Conservation (phyloP, 176 grass and related monocot genomes). For the Oryza rufipogon region DNA sequence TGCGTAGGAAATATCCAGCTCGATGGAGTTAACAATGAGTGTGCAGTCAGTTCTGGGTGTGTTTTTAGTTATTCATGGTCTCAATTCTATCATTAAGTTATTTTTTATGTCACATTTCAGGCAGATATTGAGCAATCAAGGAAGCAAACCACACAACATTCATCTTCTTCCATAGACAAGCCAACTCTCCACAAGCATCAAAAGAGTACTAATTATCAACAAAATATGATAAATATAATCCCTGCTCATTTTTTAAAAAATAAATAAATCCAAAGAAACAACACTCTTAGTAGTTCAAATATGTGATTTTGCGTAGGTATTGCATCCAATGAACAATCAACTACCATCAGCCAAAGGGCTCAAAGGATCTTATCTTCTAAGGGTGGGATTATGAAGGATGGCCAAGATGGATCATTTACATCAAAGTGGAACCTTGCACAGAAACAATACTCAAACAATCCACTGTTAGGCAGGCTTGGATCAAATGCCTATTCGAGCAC, state of each 20-base stretch:
- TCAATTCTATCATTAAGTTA: conserved; percentile 33
- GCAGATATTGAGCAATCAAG: conserved; percentile 2
- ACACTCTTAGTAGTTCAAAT: conserved; percentile 25
- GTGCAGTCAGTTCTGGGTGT: not conserved
- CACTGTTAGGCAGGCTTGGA: conserved; percentile 32
- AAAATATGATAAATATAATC: conserved; percentile 25
- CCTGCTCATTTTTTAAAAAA: conserved; percentile 8
- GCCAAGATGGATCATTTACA: conserved; percentile 39
- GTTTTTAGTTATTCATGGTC: conserved; percentile 20
- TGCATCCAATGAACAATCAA: conserved; percentile 23
- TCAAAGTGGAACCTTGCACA: conserved; percentile 44
- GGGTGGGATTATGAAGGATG: conserved; percentile 44
- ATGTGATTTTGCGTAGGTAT: conserved; percentile 13
- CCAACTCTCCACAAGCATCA: conserved; percentile 23
- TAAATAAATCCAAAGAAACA: conserved; percentile 32
- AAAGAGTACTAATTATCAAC: conserved; percentile 12
- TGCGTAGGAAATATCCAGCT: conserved; percentile 11
- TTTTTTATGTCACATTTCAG: conserved; percentile 35
- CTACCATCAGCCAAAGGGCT: conserved; percentile 8
- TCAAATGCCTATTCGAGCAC: conserved; percentile 35
- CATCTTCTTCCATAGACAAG: too few relatives aligned
- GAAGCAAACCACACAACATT: not conserved
- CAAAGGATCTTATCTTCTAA: conserved; percentile 51
- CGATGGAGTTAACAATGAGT: conserved; percentile 14
- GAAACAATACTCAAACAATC: conserved; percentile 49